Base-by-base conservation (phyloP, 2,329 filamentous ascomycete genomes). In the Aspergillus sergii region DNA sequence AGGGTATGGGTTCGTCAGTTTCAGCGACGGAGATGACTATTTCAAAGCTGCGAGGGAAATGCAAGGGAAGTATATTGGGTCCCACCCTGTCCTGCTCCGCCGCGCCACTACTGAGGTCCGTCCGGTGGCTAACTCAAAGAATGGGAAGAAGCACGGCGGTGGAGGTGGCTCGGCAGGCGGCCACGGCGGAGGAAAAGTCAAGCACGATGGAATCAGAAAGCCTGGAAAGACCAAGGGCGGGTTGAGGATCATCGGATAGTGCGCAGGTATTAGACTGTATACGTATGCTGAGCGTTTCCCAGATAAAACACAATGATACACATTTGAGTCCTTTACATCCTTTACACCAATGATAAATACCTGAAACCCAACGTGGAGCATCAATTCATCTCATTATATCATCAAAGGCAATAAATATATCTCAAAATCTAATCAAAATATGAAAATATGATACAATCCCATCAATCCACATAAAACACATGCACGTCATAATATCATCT, bases 61-160 rank as follows among this genome's bases (percentile, higher is more conserved):
- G 95, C 92, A 97, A 73, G 94, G 94, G 71, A 98, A 99, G 81
- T 99, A 99, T 80, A 98, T 99, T 75, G 94, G 96, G 72, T 97
- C 93, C 76, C 95, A 98, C 78, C 95, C 95, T 0, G 92, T 97
- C 32, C 83, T 92, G 30, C 86, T 98, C 69, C 89, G 91, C 78
- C 92, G 95, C 77, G 93, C 92, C 68, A 96, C 90, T 69, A 97
- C 94, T 7, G 94, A 98, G 78, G 93, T 99, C 78, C 93, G 92
- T 75, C 88, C 93, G 5, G 84, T 89, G 14, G 85, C 84, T n/a
- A 89, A 90, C 66, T 84, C 85, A 50, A 86, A 87, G 69, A 88
- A 87, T 72, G 89, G 91, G 62, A 85, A 87, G 58, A 82, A 83
- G 70, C 75, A 79, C 50, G 76, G 69, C 34, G 71, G 71, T 28